phyloP scores from a whole-genome alignment of 192 early-diverging fungal genomes.

The Umbelopsis vinacea region DNA sequence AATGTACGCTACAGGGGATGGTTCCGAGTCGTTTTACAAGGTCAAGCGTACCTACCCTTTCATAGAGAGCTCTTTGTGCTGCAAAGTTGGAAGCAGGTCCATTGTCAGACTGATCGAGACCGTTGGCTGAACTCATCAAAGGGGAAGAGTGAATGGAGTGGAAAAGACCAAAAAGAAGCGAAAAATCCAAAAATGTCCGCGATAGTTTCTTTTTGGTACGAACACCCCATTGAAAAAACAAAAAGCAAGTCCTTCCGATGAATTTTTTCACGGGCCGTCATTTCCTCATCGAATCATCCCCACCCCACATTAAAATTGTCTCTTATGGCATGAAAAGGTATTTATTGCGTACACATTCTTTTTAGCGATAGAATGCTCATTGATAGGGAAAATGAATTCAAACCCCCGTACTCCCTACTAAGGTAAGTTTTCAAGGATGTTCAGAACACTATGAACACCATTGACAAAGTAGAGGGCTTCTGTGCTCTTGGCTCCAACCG shows the following conservation, averaged over 20 bases:
- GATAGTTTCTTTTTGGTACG: background rate
- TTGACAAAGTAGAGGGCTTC: constrained; percentile 59
- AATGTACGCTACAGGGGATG: background rate
- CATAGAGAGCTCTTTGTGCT: constrained; percentile 34
- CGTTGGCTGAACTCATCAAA: constrained; percentile 4
- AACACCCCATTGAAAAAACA: background rate
- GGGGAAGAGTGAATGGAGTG: background rate
- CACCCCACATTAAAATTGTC: too few relatives aligned
- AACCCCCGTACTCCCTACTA: too few relatives aligned
- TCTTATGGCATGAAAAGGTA: background rate
- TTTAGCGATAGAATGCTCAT: background rate
- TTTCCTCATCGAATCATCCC: too few relatives aligned
- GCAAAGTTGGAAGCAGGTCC: constrained; percentile 25
- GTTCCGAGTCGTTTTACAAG: background rate
- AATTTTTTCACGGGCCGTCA: too few relatives aligned
- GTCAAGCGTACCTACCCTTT: constrained; percentile 35
- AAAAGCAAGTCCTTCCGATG: too few relatives aligned
- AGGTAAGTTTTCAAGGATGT: constrained; percentile 28
- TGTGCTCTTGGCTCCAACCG: constrained; percentile 57
- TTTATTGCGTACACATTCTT: constrained; percentile 1
- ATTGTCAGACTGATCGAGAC: constrained; percentile 13
- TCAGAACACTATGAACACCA: constrained; percentile 42
- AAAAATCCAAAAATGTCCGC: constrained; percentile 3
- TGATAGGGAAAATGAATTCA: background rate
- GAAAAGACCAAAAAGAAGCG: constrained; percentile 3